Evolutionary conservation across 2,329 filamentous ascomycete genomes (phyloP).

Genomic region (Trichoderma hamatum): DNA sequence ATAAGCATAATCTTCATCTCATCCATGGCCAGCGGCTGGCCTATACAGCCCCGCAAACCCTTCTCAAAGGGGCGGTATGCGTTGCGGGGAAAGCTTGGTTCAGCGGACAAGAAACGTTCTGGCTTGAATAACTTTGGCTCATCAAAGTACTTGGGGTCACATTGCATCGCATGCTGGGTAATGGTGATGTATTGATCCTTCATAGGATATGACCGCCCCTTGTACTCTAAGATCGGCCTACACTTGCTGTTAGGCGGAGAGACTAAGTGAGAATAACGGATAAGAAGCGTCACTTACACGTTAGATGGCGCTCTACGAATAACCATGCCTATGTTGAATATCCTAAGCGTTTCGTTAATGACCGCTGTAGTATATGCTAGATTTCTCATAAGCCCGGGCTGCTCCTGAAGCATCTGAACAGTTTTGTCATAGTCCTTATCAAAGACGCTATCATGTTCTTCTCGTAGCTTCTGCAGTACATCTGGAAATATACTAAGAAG

Average conservation of each 20-base stretch:
- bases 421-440: conserved; percentile 38
- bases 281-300: not conserved
- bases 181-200: not conserved
- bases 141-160: not conserved
- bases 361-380: conserved; percentile 56
- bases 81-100: not conserved
- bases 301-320: not conserved
- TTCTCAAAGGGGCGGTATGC: not conserved
- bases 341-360: conserved; percentile 56
- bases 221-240: not conserved
- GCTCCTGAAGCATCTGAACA: conserved; percentile 42
- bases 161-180: not conserved
- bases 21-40: not conserved
- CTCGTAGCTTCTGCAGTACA: conserved; percentile 29
- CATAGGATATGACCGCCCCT: not conserved
- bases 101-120: not conserved
- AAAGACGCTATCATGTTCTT: conserved; percentile 35
- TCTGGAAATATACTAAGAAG: conserved; percentile 33
- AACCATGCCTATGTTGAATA: conserved; percentile 51
- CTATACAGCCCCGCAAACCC: not conserved
- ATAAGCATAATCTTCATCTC: not conserved
- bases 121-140: not conserved
- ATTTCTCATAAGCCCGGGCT: conserved; percentile 51
- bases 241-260: not conserved
- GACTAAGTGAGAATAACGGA: not conserved